phyloP scores from a whole-genome alignment of 768 basidiomycete genomes.

The Leccinum longicurvipes region DNA sequence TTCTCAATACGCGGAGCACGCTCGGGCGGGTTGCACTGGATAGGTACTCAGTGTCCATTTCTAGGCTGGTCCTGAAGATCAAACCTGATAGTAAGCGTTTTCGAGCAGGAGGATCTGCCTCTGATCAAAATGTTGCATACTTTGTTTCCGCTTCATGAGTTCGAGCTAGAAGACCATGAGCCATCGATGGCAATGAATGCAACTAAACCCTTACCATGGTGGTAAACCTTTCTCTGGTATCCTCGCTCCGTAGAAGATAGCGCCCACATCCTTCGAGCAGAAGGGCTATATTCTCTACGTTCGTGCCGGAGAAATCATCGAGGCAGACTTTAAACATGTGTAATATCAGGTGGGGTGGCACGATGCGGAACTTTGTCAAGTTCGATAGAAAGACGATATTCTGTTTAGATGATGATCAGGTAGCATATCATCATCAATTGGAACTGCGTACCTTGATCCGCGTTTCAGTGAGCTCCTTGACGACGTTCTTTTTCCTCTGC shows the following conservation, averaged over 20 bases:
- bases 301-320: conserved; percentile 90
- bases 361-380: conserved; percentile 92
- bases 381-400: conserved; percentile 87
- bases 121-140: conserved; percentile 88
- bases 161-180: conserved; percentile 61
- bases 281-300: conserved; percentile 90
- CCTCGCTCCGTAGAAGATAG: conserved; percentile 83
- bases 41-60: conserved; percentile 6
- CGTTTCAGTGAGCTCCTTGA: conserved; percentile 84
- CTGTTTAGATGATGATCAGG: conserved; percentile 37
- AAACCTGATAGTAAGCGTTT: conserved; percentile 96
- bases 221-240: conserved; percentile 80
- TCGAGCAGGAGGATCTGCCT: conserved; percentile 86
- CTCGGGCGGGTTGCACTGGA: conserved; percentile 94
- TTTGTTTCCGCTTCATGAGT: conserved; percentile 92
- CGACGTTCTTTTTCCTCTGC: conserved; percentile 89
- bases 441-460: conserved; percentile 65
- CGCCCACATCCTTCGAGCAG: conserved; percentile 93
- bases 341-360: conserved; percentile 86
- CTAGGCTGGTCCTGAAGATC: conserved; percentile 1
- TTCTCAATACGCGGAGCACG: conserved; percentile 84
- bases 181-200: neutral
- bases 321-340: conserved; percentile 97
- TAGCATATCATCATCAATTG: neutral
- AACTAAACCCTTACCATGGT: conserved; percentile 63